phyloP scores from a whole-genome alignment of 768 basidiomycete genomes.

The Suillus lakei region DNA sequence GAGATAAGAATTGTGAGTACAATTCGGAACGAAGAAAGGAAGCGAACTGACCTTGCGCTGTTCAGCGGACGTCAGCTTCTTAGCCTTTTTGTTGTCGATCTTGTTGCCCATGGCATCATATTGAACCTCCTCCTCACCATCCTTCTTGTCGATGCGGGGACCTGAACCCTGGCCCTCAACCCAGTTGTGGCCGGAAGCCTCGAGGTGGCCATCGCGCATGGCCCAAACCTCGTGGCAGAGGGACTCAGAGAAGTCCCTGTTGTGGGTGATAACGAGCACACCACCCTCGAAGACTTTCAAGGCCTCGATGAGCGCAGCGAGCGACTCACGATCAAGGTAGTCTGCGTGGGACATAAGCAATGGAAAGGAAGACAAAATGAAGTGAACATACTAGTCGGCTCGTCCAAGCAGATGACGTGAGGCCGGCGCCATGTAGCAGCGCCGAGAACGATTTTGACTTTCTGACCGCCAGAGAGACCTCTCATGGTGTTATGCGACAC shows the following conservation, averaged over 20 bases:
- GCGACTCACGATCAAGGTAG: conserved; percentile 99
- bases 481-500: conserved; percentile 99
- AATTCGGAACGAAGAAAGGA: neutral
- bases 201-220: conserved; percentile 95
- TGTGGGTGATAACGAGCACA: conserved; percentile 97
- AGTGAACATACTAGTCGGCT: conserved; percentile 79
- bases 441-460: conserved; percentile 98
- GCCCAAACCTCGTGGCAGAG: conserved; percentile 99
- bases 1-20: conserved; percentile 17
- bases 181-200: conserved; percentile 99
- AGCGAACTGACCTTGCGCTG: conserved; percentile 66
- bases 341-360: conserved; percentile 46
- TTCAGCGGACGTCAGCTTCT: conserved; percentile 85
- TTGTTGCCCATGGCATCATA: conserved; percentile 99
- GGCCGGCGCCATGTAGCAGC: conserved; percentile 99
- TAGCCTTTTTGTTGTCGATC: conserved; percentile 81
- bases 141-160: conserved; percentile 92
- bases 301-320: conserved; percentile 97
- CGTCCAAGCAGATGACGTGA: conserved; percentile 95
- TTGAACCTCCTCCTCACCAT: conserved; percentile 85
- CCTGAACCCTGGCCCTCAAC: conserved; percentile 98
- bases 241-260: conserved; percentile 98
- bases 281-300: conserved; percentile 98
- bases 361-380: neutral
- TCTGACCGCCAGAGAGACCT: conserved; percentile 97